Evolutionary conservation across 1,139 yeast species (phyloP).

Genomic region (Blastobotrys aristatus): DNA sequence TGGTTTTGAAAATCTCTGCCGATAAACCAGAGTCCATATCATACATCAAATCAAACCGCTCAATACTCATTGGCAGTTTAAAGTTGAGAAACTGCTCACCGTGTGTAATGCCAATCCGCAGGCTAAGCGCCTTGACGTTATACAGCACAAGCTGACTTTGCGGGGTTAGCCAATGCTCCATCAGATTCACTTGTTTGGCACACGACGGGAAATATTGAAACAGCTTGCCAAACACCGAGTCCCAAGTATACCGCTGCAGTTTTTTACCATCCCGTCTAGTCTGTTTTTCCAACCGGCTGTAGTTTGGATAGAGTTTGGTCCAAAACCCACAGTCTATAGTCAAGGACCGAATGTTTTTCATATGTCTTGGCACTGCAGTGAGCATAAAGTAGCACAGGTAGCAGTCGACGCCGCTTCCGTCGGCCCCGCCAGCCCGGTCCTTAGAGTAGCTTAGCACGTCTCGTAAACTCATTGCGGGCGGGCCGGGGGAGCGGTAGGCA

Average conservation of each 20-base stretch:
- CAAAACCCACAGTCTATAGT: conserved; percentile 6
- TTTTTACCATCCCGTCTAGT: not conserved
- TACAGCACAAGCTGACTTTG: not conserved
- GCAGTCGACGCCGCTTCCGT: conserved; percentile 3
- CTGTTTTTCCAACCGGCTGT: not conserved
- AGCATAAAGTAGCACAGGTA: conserved; percentile 2
- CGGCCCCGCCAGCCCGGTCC: not conserved
- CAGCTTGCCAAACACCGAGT: not conserved
- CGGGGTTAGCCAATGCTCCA: conserved; percentile 8
- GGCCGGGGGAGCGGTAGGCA: conserved; percentile 10
- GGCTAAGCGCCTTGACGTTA: conserved; percentile 7
- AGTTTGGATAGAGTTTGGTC: not conserved
- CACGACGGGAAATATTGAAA: conserved; percentile 9
- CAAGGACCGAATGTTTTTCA: conserved; percentile 7
- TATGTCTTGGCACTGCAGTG: conserved; percentile 3
- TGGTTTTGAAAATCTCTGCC: not conserved
- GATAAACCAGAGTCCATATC: not conserved
- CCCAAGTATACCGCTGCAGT: conserved; percentile 5
- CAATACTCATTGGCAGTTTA: conserved; percentile 7
- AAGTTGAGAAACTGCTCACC: not conserved
- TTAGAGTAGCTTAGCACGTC: not conserved
- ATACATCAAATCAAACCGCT: conserved; percentile 6
- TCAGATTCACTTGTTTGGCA: conserved; percentile 3
- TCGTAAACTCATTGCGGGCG: not conserved
- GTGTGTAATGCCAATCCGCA: conserved; percentile 1